Base-by-base conservation (phyloP, 495 filamentous ascomycete genomes). In the Corynascus novoguineensis region DNA sequence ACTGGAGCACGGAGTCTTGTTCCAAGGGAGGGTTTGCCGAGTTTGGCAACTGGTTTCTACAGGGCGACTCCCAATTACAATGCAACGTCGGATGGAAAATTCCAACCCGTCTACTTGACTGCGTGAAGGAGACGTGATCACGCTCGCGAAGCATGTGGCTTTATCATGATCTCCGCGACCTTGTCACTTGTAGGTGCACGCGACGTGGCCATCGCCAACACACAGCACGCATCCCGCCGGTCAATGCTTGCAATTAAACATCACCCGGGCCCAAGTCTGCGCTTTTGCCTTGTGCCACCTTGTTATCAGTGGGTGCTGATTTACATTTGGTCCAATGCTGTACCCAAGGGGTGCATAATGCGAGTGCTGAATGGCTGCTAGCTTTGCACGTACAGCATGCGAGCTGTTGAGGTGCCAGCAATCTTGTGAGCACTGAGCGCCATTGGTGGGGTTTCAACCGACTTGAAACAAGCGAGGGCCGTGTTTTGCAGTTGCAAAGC, bases 401-500 rank as follows among this genome's bases (percentile, higher is more conserved):
- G 27, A 48, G 50, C 60, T 46, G 55, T 50, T 53, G 35, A 41
- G 51, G 27, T 65, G 60, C 57, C 60, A 64, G 67, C 57, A 53
- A 60, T 62, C 53, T 25, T 22, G 55, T 50, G 25, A 42, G 40
- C 49, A 49, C 34, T 49, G 52, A 59, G 25, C 60, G 54, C 53
- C 46, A 73, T 73, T 73, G 70, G 70, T 57, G 59, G 50, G 55
- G 50, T 32, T 50, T 22, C 29, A 45, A 52, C 58, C 60, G 58
- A 69, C 58, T 64, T 73, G 71, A 75, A 73, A 75, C 70, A 73
- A 66, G 67, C 69, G 68, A 71, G 60, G 67, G 61, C 60, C 37
- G 55, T 53, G 51, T 47, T n/a, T 29, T 47, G 42, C 19, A 45
- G 12, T n/a, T n/a, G n/a, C n/a, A 41, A 41, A 25, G 52, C 48